Base-by-base conservation (phyloP, 352 stramenopile genomes). In the Globisporangium lucens region DNA sequence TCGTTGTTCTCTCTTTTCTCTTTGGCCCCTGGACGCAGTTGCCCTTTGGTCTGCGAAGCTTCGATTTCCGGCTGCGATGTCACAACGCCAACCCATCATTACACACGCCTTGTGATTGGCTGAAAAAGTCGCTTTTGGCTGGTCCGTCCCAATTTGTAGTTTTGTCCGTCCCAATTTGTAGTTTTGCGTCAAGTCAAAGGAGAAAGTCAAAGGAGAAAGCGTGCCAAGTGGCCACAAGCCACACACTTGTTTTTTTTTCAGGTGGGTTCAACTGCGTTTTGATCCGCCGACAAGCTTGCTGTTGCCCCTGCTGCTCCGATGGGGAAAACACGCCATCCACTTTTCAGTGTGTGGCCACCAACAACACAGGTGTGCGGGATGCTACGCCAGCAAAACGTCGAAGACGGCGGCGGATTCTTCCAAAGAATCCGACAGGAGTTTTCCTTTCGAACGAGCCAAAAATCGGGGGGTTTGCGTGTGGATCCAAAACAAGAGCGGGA, bases 81-180 rank as follows among this genome's bases (percentile, higher is more conserved):
- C 36, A 36, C 56, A 47, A 36, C 27, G 13, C 57, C 10, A 63
- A 63, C 57, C 58, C 27, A 62, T 64, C 58, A 64, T 55, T 64
- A 56, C 58, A 43, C 38, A 64, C 58, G 4, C 27, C 2, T 2
- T 4, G 30, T 64, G 22, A 64, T 64, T 64, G 58, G 58, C 58
- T 56, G 58, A 64, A 64, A 64, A 55, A 20, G 17, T 46, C 33
- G 30, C 22, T 56, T 56, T 41, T 41, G 6, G 36, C 8, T 12
- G 7, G 36, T 13, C 36, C 36, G 38, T 46, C 38, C 12, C 8
- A 30, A 12, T 55, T 22, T 52, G 46, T n/a, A 24, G 5, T 3
- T 15, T 29, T 55, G n/a, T 55, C 17, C n/a, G n/a, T n/a, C n/a
- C n/a, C n/a, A n/a, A n/a, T 52, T 20, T 27, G 1, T 30, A 10